Evolutionary conservation across 805 yeast genomes (phyloP).

Genomic region (Komagataella pastoris): DNA sequence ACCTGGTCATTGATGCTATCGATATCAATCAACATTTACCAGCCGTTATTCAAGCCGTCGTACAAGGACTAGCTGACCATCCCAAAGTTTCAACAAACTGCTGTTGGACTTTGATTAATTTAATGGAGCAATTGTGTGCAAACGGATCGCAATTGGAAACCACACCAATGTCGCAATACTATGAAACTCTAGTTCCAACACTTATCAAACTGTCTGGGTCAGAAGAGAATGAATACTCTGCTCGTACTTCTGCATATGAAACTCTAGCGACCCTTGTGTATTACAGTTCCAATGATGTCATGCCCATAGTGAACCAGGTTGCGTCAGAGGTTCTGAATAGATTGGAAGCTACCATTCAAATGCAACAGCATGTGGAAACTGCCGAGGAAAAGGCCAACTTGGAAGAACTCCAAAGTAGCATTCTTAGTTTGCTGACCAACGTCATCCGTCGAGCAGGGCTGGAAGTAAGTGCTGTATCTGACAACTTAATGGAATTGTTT

Average conservation of each 20-base stretch:
- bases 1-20: conserved; percentile 66
- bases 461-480: conserved; percentile 58
- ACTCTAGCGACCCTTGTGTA: conserved; percentile 76
- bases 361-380: conserved; percentile 44
- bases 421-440: conserved; percentile 66
- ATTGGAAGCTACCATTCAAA: conserved; percentile 52
- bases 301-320: conserved; percentile 54
- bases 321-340: conserved; percentile 66
- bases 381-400: conserved; percentile 65
- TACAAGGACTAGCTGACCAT: conserved; percentile 77
- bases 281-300: conserved; percentile 57
- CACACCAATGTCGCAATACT: conserved; percentile 64
- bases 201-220: conserved; percentile 58
- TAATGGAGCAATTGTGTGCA: conserved; percentile 68
- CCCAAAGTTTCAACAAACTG: conserved; percentile 93
- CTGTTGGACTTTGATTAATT: conserved; percentile 92
- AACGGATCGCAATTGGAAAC: conserved; percentile 35
- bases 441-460: conserved; percentile 70
- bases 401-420: conserved; percentile 81
- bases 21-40: conserved; percentile 55
- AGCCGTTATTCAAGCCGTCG: conserved; percentile 56
- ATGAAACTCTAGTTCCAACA: conserved; percentile 53
- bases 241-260: conserved; percentile 95
- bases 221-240: conserved; percentile 70
- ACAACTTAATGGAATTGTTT: conserved; percentile 74